These are phyloP conservation scores for Lecanicillium sp. DNA, from an alignment of 2,329 filamentous ascomycete species.

Conservation along the genomic window DNA sequence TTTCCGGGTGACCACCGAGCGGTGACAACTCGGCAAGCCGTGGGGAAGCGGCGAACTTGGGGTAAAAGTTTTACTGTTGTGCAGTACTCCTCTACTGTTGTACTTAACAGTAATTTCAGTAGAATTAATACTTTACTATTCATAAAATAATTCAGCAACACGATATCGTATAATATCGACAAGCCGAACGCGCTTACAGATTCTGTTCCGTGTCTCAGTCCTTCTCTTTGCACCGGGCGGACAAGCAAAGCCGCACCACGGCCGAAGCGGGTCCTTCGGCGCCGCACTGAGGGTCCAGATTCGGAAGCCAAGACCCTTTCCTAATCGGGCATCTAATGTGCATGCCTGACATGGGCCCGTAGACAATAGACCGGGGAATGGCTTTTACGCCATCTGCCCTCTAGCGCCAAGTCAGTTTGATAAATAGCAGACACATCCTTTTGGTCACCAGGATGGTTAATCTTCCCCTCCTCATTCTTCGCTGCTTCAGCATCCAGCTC, in stretches of 20 bases:
- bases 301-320: constrained; percentile 5
- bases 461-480: not conserved
- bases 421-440: not conserved
- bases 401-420: not conserved
- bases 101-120: not conserved
- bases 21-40: too few relatives aligned
- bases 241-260: too few relatives aligned
- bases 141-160: not conserved
- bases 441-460: not conserved
- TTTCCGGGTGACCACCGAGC: not conserved
- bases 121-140: not conserved
- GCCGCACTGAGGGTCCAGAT: too few relatives aligned
- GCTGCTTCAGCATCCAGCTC: not conserved
- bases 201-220: too few relatives aligned
- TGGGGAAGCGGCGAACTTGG: too few relatives aligned
- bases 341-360: not conserved
- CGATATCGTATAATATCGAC: not conserved
- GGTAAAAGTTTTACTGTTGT: too few relatives aligned
- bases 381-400: not conserved
- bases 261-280: too few relatives aligned
- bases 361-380: not conserved
- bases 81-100: not conserved
- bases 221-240: too few relatives aligned
- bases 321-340: constrained; percentile 7
- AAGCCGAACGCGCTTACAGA: too few relatives aligned